These are phyloP conservation scores for Erodium texanum DNA, from an alignment of 441 rosid species.

Conservation along the genomic window DNA sequence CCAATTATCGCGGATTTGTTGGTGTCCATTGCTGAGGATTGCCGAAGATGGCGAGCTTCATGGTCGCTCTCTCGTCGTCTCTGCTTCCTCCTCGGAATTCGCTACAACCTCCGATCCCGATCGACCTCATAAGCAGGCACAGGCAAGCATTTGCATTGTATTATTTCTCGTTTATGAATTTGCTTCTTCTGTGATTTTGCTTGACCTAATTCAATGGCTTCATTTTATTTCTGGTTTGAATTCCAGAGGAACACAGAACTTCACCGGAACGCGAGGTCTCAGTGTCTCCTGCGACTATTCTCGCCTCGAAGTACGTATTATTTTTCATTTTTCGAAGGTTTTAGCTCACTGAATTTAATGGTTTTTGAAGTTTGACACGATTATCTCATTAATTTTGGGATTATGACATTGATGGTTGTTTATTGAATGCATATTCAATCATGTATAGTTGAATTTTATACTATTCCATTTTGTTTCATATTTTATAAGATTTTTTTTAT, in stretches of 20 bases:
- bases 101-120: neutral
- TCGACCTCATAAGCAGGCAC: conserved; percentile 1
- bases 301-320: conserved; percentile 53
- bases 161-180: neutral
- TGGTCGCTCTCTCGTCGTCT: conserved; percentile 19
- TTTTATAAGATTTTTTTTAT: neutral
- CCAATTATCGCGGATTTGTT: neutral
- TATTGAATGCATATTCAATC: neutral
- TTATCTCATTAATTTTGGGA: no score
- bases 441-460: neutral
- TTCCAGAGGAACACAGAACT: conserved; percentile 14
- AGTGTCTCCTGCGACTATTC: conserved; percentile 42
- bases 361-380: neutral
- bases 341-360: neutral
- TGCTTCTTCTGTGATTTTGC: neutral
- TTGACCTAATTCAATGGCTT: neutral
- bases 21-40: neutral
- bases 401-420: neutral
- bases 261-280: conserved; percentile 1
- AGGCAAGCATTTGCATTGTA: conserved; percentile 18
- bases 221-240: neutral
- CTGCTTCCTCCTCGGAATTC: neutral
- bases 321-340: neutral
- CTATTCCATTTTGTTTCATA: neutral
- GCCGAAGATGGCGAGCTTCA: conserved; percentile 21